Evolutionary conservation across 1,139 yeast genomes (phyloP), one percentile per base, ranked within the genome.

Genomic region (Insectozyma bohioensis): DNA sequence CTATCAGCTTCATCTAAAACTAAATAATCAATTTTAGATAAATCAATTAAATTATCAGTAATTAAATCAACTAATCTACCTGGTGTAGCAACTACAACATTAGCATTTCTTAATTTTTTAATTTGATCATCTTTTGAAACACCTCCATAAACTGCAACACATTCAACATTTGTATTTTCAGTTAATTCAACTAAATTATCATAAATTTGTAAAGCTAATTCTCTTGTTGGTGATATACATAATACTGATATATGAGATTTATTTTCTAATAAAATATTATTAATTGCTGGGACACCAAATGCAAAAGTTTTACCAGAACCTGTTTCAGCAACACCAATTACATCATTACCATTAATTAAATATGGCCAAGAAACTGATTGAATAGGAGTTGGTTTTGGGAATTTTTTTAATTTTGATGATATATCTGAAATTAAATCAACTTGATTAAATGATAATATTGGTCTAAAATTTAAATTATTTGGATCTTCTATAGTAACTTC

Each of bases 311-410:
- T 92, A 52, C 98, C 98, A 0, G 96, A 87, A 28, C 98, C 98
- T 9, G 98, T 92, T 64, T 92, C 97, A 18, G 98, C 98, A 41
- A 94, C 97, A 54, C 98, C 98, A 44, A 92, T 78, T 23, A 90
- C 95, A 56, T 92, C 98, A 44, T 83, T 75, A 12, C 85, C 85
- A 20, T 78, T 64, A 34, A 92, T 66, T 34, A 94, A 65, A 53
- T 78, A 88, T 44, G 99, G 99, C 98, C 98, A 92, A 9, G 97
- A 77, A 20, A 81, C 90, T n/a, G 95, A 78, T 66, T 92, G 99
- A 50, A 92, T 92, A 20, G 98, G 97, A 4, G 97, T 90, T 36
- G 98, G 99, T 48, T 78, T 80, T 19, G 87, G 83, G 64, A 86
- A 92, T 48, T 78, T 77, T 24, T 77, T 59, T 31, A 90, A 69